A percentile compares a stretch with the other conserved stretches of the same genome.
Evolutionary conservation across 2,329 filamentous ascomycete species (phyloP).

Genomic region (Cladophialophora immunda): DNA sequence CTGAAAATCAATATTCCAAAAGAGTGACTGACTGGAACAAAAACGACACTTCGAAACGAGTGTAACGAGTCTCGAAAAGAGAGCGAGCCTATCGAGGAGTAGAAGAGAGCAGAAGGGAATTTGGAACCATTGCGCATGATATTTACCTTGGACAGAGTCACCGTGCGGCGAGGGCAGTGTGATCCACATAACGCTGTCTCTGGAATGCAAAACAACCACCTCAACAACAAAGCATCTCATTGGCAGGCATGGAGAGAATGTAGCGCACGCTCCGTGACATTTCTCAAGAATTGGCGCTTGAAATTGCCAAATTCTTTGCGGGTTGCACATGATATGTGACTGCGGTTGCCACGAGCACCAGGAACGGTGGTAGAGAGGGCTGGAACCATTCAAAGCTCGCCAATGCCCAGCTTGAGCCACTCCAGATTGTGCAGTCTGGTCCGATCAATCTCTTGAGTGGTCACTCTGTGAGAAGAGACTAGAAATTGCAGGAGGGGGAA

Average conservation of each 20-base stretch:
- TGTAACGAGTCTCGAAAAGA: slow-evolving; percentile 29
- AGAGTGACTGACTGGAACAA: slow-evolving; percentile 35
- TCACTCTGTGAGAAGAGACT: neutral
- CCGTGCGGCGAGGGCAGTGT: slow-evolving; percentile 23
- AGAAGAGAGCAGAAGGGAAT: slow-evolving; percentile 25
- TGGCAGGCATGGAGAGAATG: slow-evolving; percentile 12
- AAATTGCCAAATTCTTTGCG: slow-evolving; percentile 16
- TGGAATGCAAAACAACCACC: slow-evolving; percentile 37
- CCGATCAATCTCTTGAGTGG: neutral
- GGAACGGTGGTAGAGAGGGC: slow-evolving; percentile 3
- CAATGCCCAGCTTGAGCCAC: slow-evolving; percentile 8
- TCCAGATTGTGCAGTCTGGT: neutral
- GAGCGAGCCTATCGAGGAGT: slow-evolving; percentile 21
- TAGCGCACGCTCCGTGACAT: slow-evolving; percentile 33
- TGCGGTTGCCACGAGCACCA: neutral
- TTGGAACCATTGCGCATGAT: slow-evolving; percentile 28
- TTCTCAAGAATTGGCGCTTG: slow-evolving; percentile 21
- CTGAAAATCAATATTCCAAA: slow-evolving; percentile 27
- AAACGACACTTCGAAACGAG: slow-evolving; percentile 35
- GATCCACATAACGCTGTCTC: slow-evolving; percentile 31
- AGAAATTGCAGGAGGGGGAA: neutral
- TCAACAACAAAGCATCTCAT: slow-evolving; percentile 25
- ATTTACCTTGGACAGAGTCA: slow-evolving; percentile 33
- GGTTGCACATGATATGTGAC: slow-evolving; percentile 14
- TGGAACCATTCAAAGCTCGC: slow-evolving; percentile 15